phyloP scores from a whole-genome alignment of 225 moss, liverwort and hornwort genomes.

The Takakia lepidozioides region DNA sequence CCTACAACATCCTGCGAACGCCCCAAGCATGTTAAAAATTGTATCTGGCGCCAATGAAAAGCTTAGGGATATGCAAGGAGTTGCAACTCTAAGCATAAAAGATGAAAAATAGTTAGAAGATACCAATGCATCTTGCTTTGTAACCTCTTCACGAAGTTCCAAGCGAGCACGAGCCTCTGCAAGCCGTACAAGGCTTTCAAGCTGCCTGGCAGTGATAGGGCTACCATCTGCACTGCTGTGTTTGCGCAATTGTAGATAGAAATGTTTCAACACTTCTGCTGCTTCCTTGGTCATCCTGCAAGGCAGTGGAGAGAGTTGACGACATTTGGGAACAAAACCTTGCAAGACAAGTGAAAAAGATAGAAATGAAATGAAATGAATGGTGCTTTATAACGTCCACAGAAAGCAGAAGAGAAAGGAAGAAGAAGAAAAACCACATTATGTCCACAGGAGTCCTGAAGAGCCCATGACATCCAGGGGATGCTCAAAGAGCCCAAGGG shows the following conservation, averaged over 20 bases:
- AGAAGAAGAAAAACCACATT: no score
- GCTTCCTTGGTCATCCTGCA: conserved; percentile 84
- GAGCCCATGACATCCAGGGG: no score
- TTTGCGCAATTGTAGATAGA: conserved; percentile 82
- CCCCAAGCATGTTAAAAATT: not conserved
- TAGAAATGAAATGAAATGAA: not conserved
- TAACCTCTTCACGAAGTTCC: conserved; percentile 92
- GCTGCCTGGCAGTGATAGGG: conserved; percentile 94
- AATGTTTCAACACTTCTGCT: conserved; percentile 81
- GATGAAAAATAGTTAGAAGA: no score
- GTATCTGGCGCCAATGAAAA: no score
- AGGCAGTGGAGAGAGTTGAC: conserved; percentile 1
- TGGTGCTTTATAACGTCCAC: no score
- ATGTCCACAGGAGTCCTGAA: no score
- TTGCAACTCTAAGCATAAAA: no score
- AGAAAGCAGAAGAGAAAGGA: no score
- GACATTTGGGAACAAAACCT: not conserved
- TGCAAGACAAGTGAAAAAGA: not conserved
- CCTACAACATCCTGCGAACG: conserved; percentile 84
- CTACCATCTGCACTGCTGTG: conserved; percentile 78
- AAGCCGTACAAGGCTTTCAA: conserved; percentile 94
- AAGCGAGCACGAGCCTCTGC: conserved; percentile 93
- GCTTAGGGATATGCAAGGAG: no score
- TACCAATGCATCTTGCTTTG: conserved; percentile 87
- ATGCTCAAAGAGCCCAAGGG: no score